A percentile compares a stretch with the other conserved stretches of the same genome.
These are phyloP conservation scores for Cyberlindnera bimundalis DNA, from an alignment of 805 yeast species.

Conservation along the genomic window DNA sequence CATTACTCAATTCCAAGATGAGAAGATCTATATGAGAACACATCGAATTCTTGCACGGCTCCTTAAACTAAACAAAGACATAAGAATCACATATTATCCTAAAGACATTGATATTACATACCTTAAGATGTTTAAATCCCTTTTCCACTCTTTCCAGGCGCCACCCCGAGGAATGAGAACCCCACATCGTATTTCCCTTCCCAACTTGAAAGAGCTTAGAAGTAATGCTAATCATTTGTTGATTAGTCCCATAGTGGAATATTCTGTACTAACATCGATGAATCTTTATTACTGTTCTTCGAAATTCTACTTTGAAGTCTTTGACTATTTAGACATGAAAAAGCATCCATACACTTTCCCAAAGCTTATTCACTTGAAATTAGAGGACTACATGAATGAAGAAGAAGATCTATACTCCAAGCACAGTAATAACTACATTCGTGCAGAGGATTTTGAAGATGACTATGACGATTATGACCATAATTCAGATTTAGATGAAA, in stretches of 20 bases:
- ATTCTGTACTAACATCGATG: slow-evolving; percentile 13
- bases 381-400: slow-evolving; percentile 28
- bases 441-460: slow-evolving; percentile 17
- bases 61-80: slow-evolving; percentile 7
- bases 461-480: slow-evolving; percentile 31
- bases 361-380: slow-evolving; percentile 15
- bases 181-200: slow-evolving; percentile 6
- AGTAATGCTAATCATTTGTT: slow-evolving; percentile 25
- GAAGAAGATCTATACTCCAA: slow-evolving; percentile 24
- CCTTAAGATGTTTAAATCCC: slow-evolving; percentile 24
- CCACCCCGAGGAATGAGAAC: slow-evolving; percentile 2
- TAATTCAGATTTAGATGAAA: slow-evolving; percentile 33
- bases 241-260: slow-evolving; percentile 13
- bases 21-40: slow-evolving; percentile 8
- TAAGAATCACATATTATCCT: slow-evolving; percentile 15
- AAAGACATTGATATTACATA: slow-evolving; percentile 19
- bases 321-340: slow-evolving; percentile 16
- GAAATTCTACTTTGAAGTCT: slow-evolving; percentile 22
- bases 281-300: slow-evolving; percentile 27
- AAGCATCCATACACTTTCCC: slow-evolving; percentile 17
- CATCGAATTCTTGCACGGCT: slow-evolving; percentile 15
- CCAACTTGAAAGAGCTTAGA: slow-evolving; percentile 16
- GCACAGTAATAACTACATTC: slow-evolving; percentile 21
- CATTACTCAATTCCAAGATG: slow-evolving; percentile 8
- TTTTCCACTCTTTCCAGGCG: slow-evolving; percentile 12